Evolutionary conservation across 805 yeast genomes (phyloP).

Genomic region (Pichia thaimueangensis): DNA sequence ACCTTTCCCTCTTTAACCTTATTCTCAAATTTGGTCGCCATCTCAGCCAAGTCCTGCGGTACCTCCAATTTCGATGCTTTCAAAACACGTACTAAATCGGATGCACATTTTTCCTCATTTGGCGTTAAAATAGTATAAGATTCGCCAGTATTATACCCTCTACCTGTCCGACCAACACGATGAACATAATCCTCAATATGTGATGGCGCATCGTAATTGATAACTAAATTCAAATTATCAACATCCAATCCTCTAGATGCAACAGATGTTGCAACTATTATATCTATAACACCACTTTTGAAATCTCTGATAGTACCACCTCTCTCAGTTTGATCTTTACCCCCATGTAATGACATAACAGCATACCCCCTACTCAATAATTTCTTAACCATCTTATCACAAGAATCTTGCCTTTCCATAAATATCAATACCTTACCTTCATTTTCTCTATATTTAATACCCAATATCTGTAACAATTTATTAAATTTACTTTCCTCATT

Average conservation of each 20-base stretch:
- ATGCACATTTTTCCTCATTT: conserved; percentile 55
- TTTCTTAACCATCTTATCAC: conserved; percentile 61
- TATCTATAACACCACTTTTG: conserved; percentile 49
- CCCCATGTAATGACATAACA: conserved; percentile 81
- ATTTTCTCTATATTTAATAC: conserved; percentile 30
- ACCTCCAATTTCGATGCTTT: conserved; percentile 45
- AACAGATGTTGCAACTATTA: conserved; percentile 85
- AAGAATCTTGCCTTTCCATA: conserved; percentile 81
- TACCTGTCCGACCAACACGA: conserved; percentile 91
- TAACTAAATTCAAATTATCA: conserved; percentile 71
- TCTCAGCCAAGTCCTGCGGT: conserved; percentile 41
- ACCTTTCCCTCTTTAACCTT: conserved; percentile 63
- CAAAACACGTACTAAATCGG: conserved; percentile 66
- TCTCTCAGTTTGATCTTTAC: conserved; percentile 80
- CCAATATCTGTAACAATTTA: conserved; percentile 49
- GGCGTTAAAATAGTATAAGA: conserved; percentile 64
- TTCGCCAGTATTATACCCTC: conserved; percentile 76
- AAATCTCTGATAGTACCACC: conserved; percentile 68
- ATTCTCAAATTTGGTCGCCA: conserved; percentile 50
- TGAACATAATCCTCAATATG: conserved; percentile 95
- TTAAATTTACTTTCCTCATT: conserved; percentile 48
- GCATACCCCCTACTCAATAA: conserved; percentile 48
- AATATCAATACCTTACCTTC: conserved; percentile 64
- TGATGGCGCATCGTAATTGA: conserved; percentile 76
- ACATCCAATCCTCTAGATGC: conserved; percentile 96